Evolutionary conservation across 108 stramenopile genomes (phyloP).

Genomic region (Discostella pseudostelligera): DNA sequence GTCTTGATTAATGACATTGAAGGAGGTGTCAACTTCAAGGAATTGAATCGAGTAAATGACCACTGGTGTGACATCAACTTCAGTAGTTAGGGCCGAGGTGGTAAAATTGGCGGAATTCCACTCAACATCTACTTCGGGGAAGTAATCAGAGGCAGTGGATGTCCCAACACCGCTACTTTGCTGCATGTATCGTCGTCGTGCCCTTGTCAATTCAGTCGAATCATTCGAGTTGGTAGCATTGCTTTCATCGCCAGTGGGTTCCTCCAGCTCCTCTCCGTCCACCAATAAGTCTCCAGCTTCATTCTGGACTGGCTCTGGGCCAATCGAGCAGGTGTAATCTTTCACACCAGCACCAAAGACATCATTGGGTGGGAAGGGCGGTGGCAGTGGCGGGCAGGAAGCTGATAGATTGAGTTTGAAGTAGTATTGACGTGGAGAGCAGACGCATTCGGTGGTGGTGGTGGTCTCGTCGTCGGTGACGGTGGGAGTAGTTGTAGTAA

Average conservation of each 20-base stretch:
- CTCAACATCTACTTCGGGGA: not conserved
- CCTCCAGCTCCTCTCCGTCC: slow-evolving; percentile 4
- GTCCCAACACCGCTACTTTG: not conserved
- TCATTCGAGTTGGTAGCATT: not conserved
- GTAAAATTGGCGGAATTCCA: not conserved
- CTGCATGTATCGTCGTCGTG: not conserved
- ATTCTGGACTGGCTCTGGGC: slow-evolving; percentile 22
- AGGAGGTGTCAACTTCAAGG: slow-evolving; percentile 26
- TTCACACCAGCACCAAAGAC: slow-evolving; percentile 37
- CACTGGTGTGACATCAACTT: slow-evolving; percentile 11
- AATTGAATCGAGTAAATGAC: slow-evolving; percentile 42
- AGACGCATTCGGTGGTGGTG: slow-evolving; percentile 30
- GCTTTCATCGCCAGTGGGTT: not conserved
- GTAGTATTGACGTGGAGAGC: slow-evolving; percentile 34
- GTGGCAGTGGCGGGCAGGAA: slow-evolving; percentile 27
- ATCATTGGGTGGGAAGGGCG: slow-evolving; percentile 41
- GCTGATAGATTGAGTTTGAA: slow-evolving; percentile 41
- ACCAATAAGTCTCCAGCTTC: not conserved
- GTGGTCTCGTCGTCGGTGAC: slow-evolving; percentile 6
- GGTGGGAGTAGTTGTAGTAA: not conserved
- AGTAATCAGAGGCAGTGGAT: not conserved
- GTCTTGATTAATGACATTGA: slow-evolving; percentile 36
- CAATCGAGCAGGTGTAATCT: slow-evolving; percentile 44
- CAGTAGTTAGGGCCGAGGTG: not conserved
- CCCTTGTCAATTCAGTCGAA: not conserved